These are phyloP conservation scores for Cryptococcus sp. DNA, from an alignment of 1,284 basidiomycete species.

Conservation along the genomic window DNA sequence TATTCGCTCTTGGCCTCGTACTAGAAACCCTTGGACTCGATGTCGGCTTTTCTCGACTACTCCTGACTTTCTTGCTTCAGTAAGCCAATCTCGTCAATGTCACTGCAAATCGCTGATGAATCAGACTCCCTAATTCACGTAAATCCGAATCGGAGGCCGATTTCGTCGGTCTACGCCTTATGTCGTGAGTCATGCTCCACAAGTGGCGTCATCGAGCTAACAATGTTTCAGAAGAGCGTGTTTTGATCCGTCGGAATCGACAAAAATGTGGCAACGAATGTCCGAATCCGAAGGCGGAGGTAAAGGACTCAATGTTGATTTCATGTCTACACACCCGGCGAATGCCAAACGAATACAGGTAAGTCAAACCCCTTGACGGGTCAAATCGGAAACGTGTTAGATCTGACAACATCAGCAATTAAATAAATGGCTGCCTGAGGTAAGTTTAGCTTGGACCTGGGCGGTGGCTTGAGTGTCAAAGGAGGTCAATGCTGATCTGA, in stretches of 20 bases:
- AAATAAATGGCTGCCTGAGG: conserved; percentile 38
- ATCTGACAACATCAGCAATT: conserved; percentile 20
- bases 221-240: conserved; percentile 27
- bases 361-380: conserved; percentile 15
- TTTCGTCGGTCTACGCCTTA: conserved; percentile 66
- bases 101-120: background rate
- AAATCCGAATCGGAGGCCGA: conserved; percentile 79
- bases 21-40: conserved; percentile 61
- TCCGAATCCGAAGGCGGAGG: conserved; percentile 53
- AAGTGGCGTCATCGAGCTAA: background rate
- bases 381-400: background rate
- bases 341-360: conserved; percentile 67
- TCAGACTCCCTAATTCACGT: conserved; percentile 73
- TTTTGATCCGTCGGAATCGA: conserved; percentile 54
- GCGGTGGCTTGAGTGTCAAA: background rate
- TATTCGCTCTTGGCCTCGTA: conserved; percentile 54
- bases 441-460: conserved; percentile 9
- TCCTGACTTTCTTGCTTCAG: conserved; percentile 59
- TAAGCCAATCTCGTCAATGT: conserved; percentile 14
- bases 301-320: conserved; percentile 36
- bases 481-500: background rate
- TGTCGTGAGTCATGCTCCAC: conserved; percentile 50
- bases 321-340: conserved; percentile 65
- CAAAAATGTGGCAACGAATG: conserved; percentile 66
- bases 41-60: conserved; percentile 51